phyloP scores from a whole-genome alignment of 305 asterid genomes.

The Petunia hybrid region DNA sequence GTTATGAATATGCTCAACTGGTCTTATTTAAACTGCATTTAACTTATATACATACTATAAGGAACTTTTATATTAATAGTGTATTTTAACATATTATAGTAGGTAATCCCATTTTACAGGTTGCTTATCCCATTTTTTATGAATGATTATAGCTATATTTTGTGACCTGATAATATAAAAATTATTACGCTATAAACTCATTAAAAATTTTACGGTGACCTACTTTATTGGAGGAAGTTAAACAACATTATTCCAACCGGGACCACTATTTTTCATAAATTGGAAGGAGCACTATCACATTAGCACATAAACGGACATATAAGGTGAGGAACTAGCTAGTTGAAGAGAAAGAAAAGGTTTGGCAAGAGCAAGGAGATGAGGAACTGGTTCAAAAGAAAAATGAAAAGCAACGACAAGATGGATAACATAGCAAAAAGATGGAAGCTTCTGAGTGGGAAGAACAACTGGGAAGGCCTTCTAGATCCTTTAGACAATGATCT shows the following conservation, averaged over 20 bases:
- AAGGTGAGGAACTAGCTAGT: background rate
- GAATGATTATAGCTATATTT: too few relatives aligned
- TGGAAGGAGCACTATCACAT: background rate
- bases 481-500: constrained; percentile 68
- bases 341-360: background rate
- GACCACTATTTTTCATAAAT: background rate
- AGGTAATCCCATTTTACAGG: too few relatives aligned
- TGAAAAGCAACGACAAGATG: background rate
- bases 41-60: too few relatives aligned
- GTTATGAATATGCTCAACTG: background rate
- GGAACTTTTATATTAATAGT: too few relatives aligned
- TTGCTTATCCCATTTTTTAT: too few relatives aligned
- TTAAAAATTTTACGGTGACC: background rate
- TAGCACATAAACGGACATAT: background rate
- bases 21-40: too few relatives aligned
- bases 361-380: background rate
- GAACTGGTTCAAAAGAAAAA: constrained; percentile 13
- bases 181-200: too few relatives aligned
- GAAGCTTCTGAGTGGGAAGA: constrained; percentile 63
- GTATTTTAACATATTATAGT: too few relatives aligned
- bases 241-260: background rate
- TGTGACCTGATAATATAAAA: too few relatives aligned
- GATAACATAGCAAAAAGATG: constrained; percentile 48
- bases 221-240: background rate
- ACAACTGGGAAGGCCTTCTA: constrained; percentile 59